phyloP scores from a whole-genome alignment of 2,329 filamentous ascomycete genomes.

The Erysiphe neolycopersici region DNA sequence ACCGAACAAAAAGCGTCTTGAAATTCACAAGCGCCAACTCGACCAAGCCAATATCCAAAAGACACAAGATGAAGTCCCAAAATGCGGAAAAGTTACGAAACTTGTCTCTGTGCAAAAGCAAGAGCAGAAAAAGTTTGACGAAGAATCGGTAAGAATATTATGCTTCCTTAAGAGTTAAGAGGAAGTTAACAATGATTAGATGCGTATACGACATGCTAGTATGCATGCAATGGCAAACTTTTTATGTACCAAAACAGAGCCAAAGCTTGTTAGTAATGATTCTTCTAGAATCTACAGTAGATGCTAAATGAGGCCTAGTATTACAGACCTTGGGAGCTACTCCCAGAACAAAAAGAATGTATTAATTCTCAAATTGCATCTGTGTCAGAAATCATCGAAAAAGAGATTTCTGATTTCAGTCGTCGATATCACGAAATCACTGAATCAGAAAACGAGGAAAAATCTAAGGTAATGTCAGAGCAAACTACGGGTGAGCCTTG shows the following conservation, averaged over 20 bases:
- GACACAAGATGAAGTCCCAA: constrained; percentile 40
- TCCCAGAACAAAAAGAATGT: constrained; percentile 35
- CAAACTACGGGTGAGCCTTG: constrained; percentile 20
- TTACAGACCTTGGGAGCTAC: constrained; percentile 62
- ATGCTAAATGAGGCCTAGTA: constrained; percentile 26
- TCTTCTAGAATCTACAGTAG: background rate
- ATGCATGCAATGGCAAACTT: constrained; percentile 45
- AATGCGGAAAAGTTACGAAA: constrained; percentile 36
- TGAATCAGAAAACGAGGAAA: constrained; percentile 4
- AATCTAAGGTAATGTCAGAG: constrained; percentile 12
- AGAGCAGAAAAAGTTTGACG: constrained; percentile 52
- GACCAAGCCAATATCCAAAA: constrained; percentile 49
- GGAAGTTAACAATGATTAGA: constrained; percentile 3
- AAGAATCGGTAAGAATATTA: constrained; percentile 36
- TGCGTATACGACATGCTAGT: constrained; percentile 48
- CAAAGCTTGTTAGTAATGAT: constrained; percentile 37
- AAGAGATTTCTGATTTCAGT: constrained; percentile 38
- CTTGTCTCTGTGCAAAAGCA: constrained; percentile 31
- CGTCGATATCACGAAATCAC: constrained; percentile 16
- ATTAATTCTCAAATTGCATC: constrained; percentile 46
- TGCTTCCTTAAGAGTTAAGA: background rate
- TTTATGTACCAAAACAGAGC: constrained; percentile 43
- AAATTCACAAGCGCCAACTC: constrained; percentile 61
- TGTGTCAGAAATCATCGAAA: constrained; percentile 32
- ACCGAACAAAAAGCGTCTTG: constrained; percentile 42